These are phyloP conservation scores for Prunella vulgaris DNA, from an alignment of 257 asterid species.

Conservation along the genomic window DNA sequence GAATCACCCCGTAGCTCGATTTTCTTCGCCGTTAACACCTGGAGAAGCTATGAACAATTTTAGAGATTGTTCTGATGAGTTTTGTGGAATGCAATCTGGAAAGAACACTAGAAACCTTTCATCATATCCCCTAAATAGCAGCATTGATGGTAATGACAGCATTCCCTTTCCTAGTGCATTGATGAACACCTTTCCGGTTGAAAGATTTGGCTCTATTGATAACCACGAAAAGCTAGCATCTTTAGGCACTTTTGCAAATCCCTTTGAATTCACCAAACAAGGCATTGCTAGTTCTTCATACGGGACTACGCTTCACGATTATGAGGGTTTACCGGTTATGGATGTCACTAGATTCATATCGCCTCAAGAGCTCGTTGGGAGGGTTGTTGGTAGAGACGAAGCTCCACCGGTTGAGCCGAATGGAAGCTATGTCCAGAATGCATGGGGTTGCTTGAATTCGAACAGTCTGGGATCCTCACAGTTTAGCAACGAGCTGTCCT, in stretches of 20 bases:
- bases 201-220: not conserved
- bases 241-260: constrained; percentile 23
- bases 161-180: constrained; percentile 3
- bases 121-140: constrained; percentile 25
- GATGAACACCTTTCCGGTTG: constrained; percentile 2
- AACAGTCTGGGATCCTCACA: constrained; percentile 26
- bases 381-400: not conserved
- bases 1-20: constrained; percentile 31
- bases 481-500: constrained; percentile 56
- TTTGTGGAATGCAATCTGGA: not conserved
- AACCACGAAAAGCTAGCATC: constrained; percentile 18
- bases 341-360: not conserved
- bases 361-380: not conserved
- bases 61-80: not conserved
- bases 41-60: constrained; percentile 36
- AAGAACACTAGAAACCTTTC: constrained; percentile 16
- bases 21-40: constrained; percentile 30
- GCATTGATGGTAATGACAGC: constrained; percentile 14
- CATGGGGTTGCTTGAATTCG: constrained; percentile 33
- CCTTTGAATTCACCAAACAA: constrained; percentile 24
- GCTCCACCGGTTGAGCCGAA: not conserved
- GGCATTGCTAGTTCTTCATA: constrained; percentile 25
- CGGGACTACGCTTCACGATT: constrained; percentile 20
- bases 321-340: constrained; percentile 28
- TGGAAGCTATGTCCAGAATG: constrained; percentile 11